These are phyloP conservation scores for Rubroshorea leprosula DNA, from an alignment of 345 rosid species.

Conservation along the genomic window DNA sequence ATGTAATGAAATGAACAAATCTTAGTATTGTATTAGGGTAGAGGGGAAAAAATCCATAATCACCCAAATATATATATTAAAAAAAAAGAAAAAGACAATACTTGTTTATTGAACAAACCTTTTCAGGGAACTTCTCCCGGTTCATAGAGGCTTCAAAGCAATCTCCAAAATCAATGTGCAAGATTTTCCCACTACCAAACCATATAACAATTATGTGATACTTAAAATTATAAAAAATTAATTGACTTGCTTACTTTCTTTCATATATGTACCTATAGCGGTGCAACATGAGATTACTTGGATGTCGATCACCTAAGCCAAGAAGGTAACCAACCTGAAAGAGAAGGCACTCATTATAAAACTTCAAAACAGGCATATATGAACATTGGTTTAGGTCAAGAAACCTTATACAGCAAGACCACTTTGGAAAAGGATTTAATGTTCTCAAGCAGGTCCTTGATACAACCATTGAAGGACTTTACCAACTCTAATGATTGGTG, in stretches of 20 bases:
- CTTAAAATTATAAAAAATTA: not conserved
- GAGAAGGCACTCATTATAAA: conserved; percentile 9
- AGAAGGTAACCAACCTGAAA: conserved; percentile 97
- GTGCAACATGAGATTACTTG: conserved; percentile 94
- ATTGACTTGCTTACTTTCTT: conserved; percentile 2
- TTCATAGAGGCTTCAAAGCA: conserved; percentile 99
- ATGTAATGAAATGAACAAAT: not conserved
- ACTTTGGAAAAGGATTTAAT: too few species aligned
- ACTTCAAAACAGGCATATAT: not conserved
- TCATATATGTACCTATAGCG: conserved; percentile 69
- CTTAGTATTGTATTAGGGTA: not conserved
- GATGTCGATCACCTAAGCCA: conserved; percentile 99
- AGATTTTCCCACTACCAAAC: conserved; percentile 78
- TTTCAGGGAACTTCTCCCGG: conserved; percentile 96
- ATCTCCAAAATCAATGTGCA: conserved; percentile 99
- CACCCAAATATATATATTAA: too few species aligned
- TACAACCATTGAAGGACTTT: too few species aligned
- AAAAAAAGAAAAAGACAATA: not conserved
- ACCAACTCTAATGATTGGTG: too few species aligned
- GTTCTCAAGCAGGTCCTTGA: too few species aligned
- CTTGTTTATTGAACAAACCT: conserved; percentile 31
- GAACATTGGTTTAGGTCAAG: not conserved
- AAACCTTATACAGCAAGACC: not conserved
- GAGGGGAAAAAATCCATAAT: not conserved
- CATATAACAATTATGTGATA: conserved; percentile 17